Evolutionary conservation across 1,284 basidiomycete genomes (phyloP), one percentile per base, ranked within the genome.

Genomic region (Wolfiporia cocos): DNA sequence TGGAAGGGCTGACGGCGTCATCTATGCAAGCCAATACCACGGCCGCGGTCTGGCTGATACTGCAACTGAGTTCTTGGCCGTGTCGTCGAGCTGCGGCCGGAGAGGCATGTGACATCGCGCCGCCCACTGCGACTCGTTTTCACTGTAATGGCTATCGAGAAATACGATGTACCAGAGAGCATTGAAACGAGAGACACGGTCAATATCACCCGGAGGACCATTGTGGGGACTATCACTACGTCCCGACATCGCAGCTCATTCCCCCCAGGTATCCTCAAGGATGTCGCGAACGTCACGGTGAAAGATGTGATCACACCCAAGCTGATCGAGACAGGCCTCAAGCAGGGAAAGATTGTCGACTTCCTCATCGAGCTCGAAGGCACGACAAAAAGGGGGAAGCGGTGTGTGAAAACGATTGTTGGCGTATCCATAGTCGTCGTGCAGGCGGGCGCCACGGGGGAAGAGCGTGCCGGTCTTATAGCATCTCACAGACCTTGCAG

Each of bases 341-440:
- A 79, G 53, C 96, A 99, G 70, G 93, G 92, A 73, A 92, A 95
- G 58, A 82, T 99, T 58, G 96, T 99, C 64, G 90, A 97, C 69
- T 89, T 99, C 74, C 78, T 99, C 64, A 95, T 98, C 82, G 95
- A 98, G 76, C 82, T 93, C 60, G 95, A 99, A 64, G 93, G 92
- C 47, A 93, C 93, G 46, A 73, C 90, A 54, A 99, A 99, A 87
- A 99, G 99, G 82, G 92, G 92, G 68, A 97, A 96, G 71, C 86
- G 98, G 61, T 96, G 96, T 59, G 96, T 96, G 50, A 99, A 99
- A 70, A 96, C 96, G 62, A 97, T 99, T 68, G 90, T 99, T 49
- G 96, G 93, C 71, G 92, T 99, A 58, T 96, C 92, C 51, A 98
- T 98, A 67, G 96, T 95, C 38, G 91, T 89, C 46, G 82, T 91